Conservation (phyloP, 352 stramenopile species). For the Pythium vanterpoolii region DNA sequence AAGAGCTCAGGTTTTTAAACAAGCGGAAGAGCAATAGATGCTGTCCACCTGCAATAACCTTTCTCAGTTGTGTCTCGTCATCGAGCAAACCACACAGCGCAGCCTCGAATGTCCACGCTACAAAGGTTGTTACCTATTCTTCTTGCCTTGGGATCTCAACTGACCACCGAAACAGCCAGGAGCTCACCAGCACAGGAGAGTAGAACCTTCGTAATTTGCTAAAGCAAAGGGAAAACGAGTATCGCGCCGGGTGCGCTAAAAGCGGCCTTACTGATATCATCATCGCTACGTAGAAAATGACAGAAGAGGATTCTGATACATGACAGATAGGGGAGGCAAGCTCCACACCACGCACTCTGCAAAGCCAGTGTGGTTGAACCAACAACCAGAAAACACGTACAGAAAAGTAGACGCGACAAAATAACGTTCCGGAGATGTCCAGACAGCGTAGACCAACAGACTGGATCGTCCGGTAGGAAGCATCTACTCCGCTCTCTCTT, state of each 20-base stretch:
- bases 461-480: not conserved
- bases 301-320: not conserved
- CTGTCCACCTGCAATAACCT: constrained; percentile 1
- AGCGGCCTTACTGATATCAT: constrained; percentile 35
- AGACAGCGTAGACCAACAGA: not conserved
- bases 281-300: constrained; percentile 13
- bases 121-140: not conserved
- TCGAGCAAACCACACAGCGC: not conserved
- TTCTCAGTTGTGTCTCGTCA: constrained; percentile 19
- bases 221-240: not conserved
- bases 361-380: not conserved
- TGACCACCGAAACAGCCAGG: not conserved
- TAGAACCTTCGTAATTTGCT: not conserved
- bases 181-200: not conserved
- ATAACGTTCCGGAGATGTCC: no score
- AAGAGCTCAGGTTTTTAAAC: constrained; percentile 6
- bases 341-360: not conserved
- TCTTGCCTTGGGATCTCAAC: not conserved
- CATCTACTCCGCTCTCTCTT: not conserved
- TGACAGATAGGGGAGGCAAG: not conserved
- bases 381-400: no score
- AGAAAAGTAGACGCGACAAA: not conserved
- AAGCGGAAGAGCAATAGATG: not conserved
- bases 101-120: not conserved
- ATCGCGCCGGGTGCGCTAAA: constrained; percentile 21